Conservation (phyloP, 2,329 filamentous ascomycete genomes). For the Fusarium paranaense region DNA sequence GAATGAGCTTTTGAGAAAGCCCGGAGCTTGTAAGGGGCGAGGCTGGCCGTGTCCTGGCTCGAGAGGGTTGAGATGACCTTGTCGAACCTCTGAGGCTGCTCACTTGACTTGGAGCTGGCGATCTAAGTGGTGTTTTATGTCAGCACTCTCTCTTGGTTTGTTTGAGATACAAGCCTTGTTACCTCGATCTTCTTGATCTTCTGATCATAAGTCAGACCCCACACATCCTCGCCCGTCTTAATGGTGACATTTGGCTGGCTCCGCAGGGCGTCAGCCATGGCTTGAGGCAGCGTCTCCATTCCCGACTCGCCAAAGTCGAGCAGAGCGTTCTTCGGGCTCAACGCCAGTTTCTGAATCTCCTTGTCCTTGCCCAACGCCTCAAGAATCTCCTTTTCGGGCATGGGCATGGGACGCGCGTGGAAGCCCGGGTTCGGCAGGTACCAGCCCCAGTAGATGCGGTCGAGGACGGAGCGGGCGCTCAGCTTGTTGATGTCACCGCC, state of each 20-base stretch:
- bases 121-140: constrained; percentile 23
- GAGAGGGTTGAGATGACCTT: constrained; percentile 75
- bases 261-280: constrained; percentile 63
- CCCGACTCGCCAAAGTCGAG: constrained; percentile 62
- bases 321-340: constrained; percentile 46
- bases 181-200: constrained; percentile 57
- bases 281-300: constrained; percentile 70
- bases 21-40: constrained; percentile 55
- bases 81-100: constrained; percentile 53
- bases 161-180: constrained; percentile 24
- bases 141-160: background rate
- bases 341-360: constrained; percentile 47
- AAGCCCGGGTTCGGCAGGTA: constrained; percentile 45
- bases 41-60: constrained; percentile 56
- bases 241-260: constrained; percentile 70
- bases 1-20: constrained; percentile 67
- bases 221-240: constrained; percentile 61
- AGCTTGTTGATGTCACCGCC: constrained; percentile 88
- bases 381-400: constrained; percentile 46
- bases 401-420: constrained; percentile 57
- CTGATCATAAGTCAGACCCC: constrained; percentile 55
- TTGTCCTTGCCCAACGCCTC: constrained; percentile 43
- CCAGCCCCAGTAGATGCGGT: constrained; percentile 47
- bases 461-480: constrained; percentile 73
- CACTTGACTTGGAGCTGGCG: constrained; percentile 18